Evolutionary conservation across 2,329 filamentous ascomycete species (phyloP).

Genomic region (Sporothrix pallida): DNA sequence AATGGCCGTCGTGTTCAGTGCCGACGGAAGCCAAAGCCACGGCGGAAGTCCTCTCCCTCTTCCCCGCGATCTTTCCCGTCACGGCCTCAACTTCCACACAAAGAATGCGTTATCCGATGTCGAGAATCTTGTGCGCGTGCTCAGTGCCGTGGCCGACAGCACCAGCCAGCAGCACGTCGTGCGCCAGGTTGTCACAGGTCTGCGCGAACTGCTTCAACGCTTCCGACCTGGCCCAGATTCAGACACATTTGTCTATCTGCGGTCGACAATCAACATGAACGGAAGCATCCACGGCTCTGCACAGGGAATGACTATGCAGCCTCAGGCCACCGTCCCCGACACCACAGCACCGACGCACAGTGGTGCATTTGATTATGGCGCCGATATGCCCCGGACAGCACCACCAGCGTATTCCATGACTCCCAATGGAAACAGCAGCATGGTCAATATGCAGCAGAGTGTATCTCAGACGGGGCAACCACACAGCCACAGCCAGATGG

Average conservation of each 20-base stretch:
- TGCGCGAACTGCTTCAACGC: not conserved
- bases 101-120: not conserved
- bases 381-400: not conserved
- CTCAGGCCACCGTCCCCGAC: not conserved
- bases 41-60: not conserved
- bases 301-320: not conserved
- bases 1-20: not conserved
- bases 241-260: not conserved
- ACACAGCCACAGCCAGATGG: not conserved
- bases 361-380: not conserved
- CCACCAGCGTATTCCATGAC: conserved; percentile 1
- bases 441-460: not conserved
- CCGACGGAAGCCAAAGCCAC: not conserved
- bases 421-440: not conserved
- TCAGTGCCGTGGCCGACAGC: not conserved
- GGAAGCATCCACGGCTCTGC: not conserved
- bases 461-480: not conserved
- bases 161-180: not conserved
- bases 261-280: not conserved
- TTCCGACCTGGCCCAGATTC: not conserved
- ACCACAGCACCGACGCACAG: not conserved
- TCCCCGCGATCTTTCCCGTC: not conserved
- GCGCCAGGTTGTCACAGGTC: not conserved
- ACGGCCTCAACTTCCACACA: not conserved
- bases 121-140: not conserved